Evolutionary conservation across 1,284 basidiomycete genomes (phyloP), one percentile per base, ranked within the genome.

Genomic region (Porogramme epimiltina): DNA sequence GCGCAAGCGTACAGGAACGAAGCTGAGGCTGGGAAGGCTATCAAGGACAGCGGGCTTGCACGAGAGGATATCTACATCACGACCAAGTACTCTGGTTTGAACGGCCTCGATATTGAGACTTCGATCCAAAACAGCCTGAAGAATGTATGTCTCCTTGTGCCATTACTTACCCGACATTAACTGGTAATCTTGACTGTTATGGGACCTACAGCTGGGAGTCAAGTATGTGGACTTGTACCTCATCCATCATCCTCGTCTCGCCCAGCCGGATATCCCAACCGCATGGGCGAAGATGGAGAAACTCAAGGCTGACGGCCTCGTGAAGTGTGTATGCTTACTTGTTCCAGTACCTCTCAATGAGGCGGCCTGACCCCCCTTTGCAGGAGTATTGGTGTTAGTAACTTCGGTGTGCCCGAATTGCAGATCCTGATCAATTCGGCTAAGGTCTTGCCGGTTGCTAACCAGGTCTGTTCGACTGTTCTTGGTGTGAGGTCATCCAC

Each of bases 301-400:
- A 51, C 67, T 89, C 36, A 81, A 84, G 58, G 74, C 79, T 42
- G 75, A 79, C 24, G 88, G 87, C 0, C 66, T 85, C 19, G 76
- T 81, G 16, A 87, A 79, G 86, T 85, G 52, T 33, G 69, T 54
- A 4, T 6, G 5, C 18, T 40, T 40, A 24, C 19, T 20, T n/a
- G 2, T 13, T 34, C n/a, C 1, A 11, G n/a, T n/a, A n/a, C n/a
- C n/a, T n/a, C n/a, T 4, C 23, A 18, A 4, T 5, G 18, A 23
- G 11, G 24, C 20, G 26, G 13, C 3, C 36, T 43, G 34, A 45
- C 45, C 3, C 24, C 13, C 28, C 25, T 20, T 36, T 13, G 11
- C 55, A 89, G 85, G 77, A 87, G 84, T 60, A 90, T 91, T 57
- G 89, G 89, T n/a, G 86, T 91, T 45, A 89, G 86, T 70, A 92